These are phyloP conservation scores for Annulohypoxylon maeteangense DNA, from an alignment of 495 filamentous ascomycete genomes.

Conservation along the genomic window DNA sequence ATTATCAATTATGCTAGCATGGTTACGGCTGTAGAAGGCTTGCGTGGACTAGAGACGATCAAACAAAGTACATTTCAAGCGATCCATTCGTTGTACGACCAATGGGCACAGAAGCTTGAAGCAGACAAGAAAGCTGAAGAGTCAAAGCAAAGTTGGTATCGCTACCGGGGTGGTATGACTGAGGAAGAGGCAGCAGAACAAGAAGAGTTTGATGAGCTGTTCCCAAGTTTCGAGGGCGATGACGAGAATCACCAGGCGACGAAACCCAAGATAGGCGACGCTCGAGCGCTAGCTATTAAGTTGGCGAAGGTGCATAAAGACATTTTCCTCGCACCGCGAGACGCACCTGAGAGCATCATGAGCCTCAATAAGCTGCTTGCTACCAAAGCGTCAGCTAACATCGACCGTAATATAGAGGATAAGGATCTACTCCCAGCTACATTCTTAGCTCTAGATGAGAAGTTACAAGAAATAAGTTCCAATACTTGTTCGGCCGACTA, in stretches of 20 bases:
- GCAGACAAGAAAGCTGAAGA: conserved; percentile 78
- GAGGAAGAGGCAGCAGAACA: conserved; percentile 81
- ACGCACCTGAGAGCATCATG: conserved; percentile 50
- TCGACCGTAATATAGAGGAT: conserved; percentile 49
- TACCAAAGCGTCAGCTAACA: conserved; percentile 47
- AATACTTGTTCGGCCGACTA: conserved; percentile 58
- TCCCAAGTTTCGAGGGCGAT: conserved; percentile 76
- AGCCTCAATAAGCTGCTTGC: conserved; percentile 54
- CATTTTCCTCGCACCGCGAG: conserved; percentile 57
- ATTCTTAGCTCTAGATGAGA: conserved; percentile 69
- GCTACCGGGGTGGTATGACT: conserved; percentile 77
- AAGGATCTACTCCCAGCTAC: conserved; percentile 70
- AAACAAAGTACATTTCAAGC: conserved; percentile 58
- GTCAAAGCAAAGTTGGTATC: conserved; percentile 78
- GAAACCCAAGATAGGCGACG: conserved; percentile 36
- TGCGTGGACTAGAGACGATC: conserved; percentile 48
- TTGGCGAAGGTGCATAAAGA: conserved; percentile 58
- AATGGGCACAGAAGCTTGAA: conserved; percentile 80
- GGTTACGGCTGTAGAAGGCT: conserved; percentile 55
- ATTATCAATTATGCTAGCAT: conserved; percentile 55
- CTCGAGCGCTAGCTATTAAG: conserved; percentile 58
- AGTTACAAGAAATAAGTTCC: conserved; percentile 63
- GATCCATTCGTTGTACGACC: conserved; percentile 75
- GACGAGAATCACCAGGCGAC: conserved; percentile 44
- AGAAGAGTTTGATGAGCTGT: conserved; percentile 79